phyloP scores from a whole-genome alignment of 148 eudicot species.

The Vaccinium myrtillus region DNA sequence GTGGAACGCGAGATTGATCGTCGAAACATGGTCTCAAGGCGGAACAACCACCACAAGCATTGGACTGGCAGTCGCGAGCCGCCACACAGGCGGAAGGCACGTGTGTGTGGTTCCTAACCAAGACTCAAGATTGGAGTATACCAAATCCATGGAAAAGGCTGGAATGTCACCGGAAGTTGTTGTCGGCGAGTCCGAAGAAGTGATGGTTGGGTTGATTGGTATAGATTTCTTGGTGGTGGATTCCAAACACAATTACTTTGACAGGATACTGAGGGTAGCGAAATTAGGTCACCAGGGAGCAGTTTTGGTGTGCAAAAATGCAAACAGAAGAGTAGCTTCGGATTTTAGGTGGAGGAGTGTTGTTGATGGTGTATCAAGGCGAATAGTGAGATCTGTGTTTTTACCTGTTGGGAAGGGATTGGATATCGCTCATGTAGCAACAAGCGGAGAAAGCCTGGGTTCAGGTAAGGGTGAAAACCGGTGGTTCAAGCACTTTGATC shows the following conservation, averaged over 20 bases:
- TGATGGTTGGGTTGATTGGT: conserved; percentile 39
- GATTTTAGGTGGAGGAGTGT: conserved; percentile 59
- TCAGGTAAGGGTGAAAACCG: conserved; percentile 26
- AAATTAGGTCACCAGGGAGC: conserved; percentile 71
- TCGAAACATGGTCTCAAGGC: conserved; percentile 65
- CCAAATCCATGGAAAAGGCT: conserved; percentile 33
- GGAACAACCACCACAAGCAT: conserved; percentile 49
- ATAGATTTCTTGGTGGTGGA: conserved; percentile 78
- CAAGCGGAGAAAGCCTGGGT: conserved; percentile 20
- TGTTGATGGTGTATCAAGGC: conserved; percentile 44
- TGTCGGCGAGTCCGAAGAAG: conserved; percentile 64
- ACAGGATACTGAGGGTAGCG: conserved; percentile 47
- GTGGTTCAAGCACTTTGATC: conserved; percentile 70
- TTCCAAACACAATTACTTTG: conserved; percentile 36
- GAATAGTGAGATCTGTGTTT: conserved; percentile 62
- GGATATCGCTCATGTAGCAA: conserved; percentile 76
- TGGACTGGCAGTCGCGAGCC: conserved; percentile 66
- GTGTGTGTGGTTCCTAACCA: conserved; percentile 78
- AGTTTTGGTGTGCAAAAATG: conserved; percentile 73
- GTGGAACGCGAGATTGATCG: conserved; percentile 75
- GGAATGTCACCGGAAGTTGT: conserved; percentile 43
- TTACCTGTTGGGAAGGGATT: conserved; percentile 64
- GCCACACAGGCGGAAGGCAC: conserved; percentile 64
- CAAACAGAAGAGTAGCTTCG: conserved; percentile 38
- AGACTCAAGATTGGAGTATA: conserved; percentile 44